phyloP scores from a whole-genome alignment of 345 rosid genomes.

The Acer saccharum region DNA sequence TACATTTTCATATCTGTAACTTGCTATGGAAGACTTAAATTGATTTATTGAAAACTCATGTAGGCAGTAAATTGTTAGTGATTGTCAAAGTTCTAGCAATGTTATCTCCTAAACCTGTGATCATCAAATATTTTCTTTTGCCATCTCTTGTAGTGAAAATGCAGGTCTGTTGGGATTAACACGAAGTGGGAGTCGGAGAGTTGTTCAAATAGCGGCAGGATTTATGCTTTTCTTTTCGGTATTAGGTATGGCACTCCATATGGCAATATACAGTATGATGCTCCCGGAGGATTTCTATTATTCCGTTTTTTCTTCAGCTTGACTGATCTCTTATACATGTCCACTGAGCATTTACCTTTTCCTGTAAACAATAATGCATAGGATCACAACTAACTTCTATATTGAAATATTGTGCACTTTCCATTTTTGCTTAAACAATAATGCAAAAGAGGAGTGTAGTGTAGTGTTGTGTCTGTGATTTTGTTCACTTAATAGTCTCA shows the following conservation, averaged over 20 bases:
- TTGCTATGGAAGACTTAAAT: not conserved
- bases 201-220: slow-evolving; percentile 68
- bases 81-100: not conserved
- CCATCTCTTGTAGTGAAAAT: slow-evolving; percentile 62
- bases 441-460: not conserved
- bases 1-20: not conserved
- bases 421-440: not conserved
- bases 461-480: not conserved
- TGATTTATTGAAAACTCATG: not conserved
- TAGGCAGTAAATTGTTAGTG: not conserved
- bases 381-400: not conserved
- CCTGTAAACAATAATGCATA: not conserved
- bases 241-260: slow-evolving; percentile 43
- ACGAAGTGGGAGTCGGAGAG: slow-evolving; percentile 84
- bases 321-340: not conserved
- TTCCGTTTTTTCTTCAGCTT: not conserved
- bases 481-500: not conserved
- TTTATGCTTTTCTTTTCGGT: slow-evolving; percentile 95
- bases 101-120: not conserved
- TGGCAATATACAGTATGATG: not conserved
- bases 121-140: slow-evolving; percentile 23
- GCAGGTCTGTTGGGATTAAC: slow-evolving; percentile 90
- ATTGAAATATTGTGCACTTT: not conserved
- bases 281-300: not conserved
- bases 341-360: not conserved